Evolutionary conservation across 1,284 basidiomycete genomes (phyloP).

Genomic region (Peniophora sp.): DNA sequence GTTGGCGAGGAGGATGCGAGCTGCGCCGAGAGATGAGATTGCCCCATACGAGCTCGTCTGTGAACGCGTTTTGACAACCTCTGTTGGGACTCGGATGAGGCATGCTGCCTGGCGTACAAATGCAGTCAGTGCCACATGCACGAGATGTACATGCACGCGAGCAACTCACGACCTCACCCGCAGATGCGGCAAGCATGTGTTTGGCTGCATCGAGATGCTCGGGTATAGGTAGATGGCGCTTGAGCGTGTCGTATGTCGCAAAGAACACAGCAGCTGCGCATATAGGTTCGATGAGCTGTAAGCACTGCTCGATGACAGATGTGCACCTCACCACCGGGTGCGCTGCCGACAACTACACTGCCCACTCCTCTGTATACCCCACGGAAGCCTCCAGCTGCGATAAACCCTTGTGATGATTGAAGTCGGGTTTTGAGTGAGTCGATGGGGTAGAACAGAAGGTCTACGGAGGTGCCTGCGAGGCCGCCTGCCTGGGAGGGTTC

Average conservation of each 20-base stretch:
- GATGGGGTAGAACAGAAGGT: conserved; percentile 93
- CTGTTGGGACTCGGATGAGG: conserved; percentile 88
- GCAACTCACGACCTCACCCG: conserved; percentile 59
- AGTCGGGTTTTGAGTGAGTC: conserved; percentile 96
- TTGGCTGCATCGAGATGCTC: conserved; percentile 58
- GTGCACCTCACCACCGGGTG: conserved; percentile 76
- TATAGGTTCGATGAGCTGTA: not conserved
- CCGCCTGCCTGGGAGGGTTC: conserved; percentile 63
- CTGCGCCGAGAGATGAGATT: conserved; percentile 36
- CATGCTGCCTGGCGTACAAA: conserved; percentile 67
- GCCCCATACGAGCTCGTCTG: conserved; percentile 70
- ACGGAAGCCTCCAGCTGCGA: conserved; percentile 80
- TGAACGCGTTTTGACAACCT: conserved; percentile 85
- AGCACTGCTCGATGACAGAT: not conserved
- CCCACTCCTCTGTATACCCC: conserved; percentile 95
- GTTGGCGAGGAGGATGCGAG: conserved; percentile 40
- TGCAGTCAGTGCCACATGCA: conserved; percentile 12
- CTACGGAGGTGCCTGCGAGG: conserved; percentile 82
- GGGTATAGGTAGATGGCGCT: conserved; percentile 59
- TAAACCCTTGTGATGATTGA: conserved; percentile 85
- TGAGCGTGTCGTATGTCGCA: conserved; percentile 88
- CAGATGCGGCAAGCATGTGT: conserved; percentile 77
- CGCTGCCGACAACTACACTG: conserved; percentile 92
- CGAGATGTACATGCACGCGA: conserved; percentile 13
- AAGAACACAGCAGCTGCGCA: conserved; percentile 87